Percentiles rank a stretch among this genome's conserved stretches.
Evolutionary conservation across 2,329 filamentous ascomycete genomes (phyloP).

Genomic region (Teratosphaeria destructans): DNA sequence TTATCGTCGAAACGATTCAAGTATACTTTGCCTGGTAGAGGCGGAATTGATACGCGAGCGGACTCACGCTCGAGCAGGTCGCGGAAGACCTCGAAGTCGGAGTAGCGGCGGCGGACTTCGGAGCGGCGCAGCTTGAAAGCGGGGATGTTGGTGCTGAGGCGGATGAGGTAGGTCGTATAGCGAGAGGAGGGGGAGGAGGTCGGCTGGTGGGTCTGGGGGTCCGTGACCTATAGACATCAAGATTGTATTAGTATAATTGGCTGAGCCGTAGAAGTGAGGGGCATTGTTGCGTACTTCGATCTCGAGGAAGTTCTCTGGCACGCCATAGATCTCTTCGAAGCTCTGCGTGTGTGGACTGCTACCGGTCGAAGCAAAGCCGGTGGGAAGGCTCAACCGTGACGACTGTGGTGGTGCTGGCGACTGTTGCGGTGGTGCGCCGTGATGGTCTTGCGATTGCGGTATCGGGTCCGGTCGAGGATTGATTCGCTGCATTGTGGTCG

Average conservation of each 20-base stretch:
- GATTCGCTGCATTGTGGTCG: constrained; percentile 6
- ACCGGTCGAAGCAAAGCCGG: constrained; percentile 24
- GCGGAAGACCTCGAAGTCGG: constrained; percentile 97
- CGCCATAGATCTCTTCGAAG: constrained; percentile 98
- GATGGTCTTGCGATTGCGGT: constrained; percentile 3
- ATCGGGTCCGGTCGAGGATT: constrained; percentile 3
- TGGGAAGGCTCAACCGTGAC: constrained; percentile 13
- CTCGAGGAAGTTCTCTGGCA: constrained; percentile 96
- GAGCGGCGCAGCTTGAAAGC: constrained; percentile 88
- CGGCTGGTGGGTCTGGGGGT: constrained; percentile 87
- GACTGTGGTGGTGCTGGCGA: constrained; percentile 5
- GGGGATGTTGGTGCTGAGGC: constrained; percentile 96
- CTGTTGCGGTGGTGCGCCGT: constrained; percentile 4
- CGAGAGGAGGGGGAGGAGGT: constrained; percentile 47
- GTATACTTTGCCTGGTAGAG: constrained; percentile 92
- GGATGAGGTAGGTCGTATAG: constrained; percentile 97
- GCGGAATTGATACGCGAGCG: constrained; percentile 88
- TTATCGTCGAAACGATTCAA: constrained; percentile 97
- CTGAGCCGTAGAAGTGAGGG: neutral
- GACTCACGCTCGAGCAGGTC: constrained; percentile 95
- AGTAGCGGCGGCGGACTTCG: constrained; percentile 85
- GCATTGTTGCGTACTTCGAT: constrained; percentile 58
- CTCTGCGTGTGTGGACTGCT: constrained; percentile 49
- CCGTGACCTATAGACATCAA: constrained; percentile 56
- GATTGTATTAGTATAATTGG: constrained; percentile 11